These are phyloP conservation scores for Fagopyrum tataricum DNA, from an alignment of 148 eudicot species.

Conservation along the genomic window DNA sequence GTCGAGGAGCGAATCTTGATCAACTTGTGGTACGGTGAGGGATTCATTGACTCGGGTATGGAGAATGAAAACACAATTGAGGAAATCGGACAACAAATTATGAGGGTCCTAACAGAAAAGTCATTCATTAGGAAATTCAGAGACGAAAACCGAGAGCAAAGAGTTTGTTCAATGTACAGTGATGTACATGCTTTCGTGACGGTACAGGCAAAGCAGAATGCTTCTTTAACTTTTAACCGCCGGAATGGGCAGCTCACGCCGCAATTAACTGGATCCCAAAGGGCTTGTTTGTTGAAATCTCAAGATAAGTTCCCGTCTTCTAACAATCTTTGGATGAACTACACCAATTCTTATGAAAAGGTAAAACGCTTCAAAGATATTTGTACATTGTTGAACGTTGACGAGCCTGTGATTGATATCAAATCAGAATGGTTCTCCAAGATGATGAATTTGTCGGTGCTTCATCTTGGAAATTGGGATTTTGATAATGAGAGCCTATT, in stretches of 20 bases:
- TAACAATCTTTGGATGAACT: neutral
- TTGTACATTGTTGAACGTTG: slow-evolving; percentile 23
- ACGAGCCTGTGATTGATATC: slow-evolving; percentile 23
- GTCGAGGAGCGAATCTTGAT: too few species aligned
- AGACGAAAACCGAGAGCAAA: neutral
- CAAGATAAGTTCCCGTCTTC: neutral
- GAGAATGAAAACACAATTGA: neutral
- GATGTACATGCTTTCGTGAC: neutral
- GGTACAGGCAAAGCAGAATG: neutral
- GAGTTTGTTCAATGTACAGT: neutral
- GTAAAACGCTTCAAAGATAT: neutral
- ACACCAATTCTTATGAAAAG: neutral
- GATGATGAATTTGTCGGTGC: slow-evolving; percentile 31
- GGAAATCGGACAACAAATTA: neutral
- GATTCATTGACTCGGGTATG: too few species aligned
- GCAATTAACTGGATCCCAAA: neutral
- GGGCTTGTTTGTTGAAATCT: neutral
- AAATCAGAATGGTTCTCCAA: slow-evolving; percentile 20
- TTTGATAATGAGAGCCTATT: neutral
- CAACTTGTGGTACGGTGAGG: too few species aligned
- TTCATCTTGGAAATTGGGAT: slow-evolving; percentile 47
- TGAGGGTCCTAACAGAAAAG: neutral
- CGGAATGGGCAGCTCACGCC: neutral
- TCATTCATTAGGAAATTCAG: neutral
- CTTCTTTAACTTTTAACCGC: neutral